Evolutionary conservation across 495 filamentous ascomycete species (phyloP).

Genomic region (Trichocladium antarcticum): DNA sequence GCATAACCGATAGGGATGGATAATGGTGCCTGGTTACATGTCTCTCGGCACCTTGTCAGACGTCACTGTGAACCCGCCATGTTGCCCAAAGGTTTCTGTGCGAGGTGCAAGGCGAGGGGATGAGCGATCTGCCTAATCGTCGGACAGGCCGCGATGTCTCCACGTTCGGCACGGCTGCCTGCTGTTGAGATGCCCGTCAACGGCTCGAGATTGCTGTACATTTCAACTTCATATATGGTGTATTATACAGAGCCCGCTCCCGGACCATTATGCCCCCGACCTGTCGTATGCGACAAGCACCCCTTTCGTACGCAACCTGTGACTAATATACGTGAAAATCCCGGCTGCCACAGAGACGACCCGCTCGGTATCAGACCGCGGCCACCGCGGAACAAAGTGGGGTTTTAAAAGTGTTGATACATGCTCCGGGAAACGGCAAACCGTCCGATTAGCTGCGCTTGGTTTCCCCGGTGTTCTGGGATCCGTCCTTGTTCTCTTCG

Average conservation of each 20-base stretch:
- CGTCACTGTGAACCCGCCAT: too few species aligned
- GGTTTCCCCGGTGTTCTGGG: slow-evolving; percentile 4
- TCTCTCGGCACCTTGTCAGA: too few species aligned
- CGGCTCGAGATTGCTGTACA: not conserved
- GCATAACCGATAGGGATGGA: too few species aligned
- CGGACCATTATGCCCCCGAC: not conserved
- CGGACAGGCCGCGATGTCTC: too few species aligned
- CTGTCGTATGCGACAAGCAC: not conserved
- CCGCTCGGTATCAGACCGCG: too few species aligned
- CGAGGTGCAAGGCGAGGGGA: too few species aligned
- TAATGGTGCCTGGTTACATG: too few species aligned
- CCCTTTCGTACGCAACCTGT: not conserved
- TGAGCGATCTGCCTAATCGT: too few species aligned
- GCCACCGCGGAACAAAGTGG: not conserved
- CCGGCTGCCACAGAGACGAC: not conserved
- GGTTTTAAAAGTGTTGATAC: slow-evolving; percentile 11
- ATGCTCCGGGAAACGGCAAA: not conserved
- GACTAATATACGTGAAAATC: not conserved
- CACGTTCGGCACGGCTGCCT: too few species aligned
- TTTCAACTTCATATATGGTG: not conserved
- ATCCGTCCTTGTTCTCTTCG: slow-evolving; percentile 6
- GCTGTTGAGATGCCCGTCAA: too few species aligned
- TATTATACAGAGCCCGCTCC: not conserved
- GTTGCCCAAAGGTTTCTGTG: too few species aligned
- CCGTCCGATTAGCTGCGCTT: slow-evolving; percentile 1